Evolutionary conservation across 1,284 basidiomycete species (phyloP), one percentile per base, ranked within the genome.

Genomic region (Rhodotorula sp.): DNA sequence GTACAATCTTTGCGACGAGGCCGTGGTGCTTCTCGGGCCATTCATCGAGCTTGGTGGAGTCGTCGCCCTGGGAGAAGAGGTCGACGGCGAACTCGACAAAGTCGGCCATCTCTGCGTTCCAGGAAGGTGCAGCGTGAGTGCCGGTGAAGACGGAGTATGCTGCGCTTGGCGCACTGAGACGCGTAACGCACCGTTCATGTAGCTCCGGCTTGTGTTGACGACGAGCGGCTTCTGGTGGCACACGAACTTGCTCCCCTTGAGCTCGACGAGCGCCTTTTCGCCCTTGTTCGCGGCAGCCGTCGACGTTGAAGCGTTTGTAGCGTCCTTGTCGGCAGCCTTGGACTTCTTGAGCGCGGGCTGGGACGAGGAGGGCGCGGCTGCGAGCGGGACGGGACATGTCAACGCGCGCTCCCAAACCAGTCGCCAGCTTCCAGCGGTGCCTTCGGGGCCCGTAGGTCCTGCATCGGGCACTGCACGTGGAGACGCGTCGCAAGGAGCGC

Each of bases 161-260:
- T n/a, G n/a, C n/a, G n/a, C n/a, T n/a, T n/a, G n/a, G n/a, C n/a
- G n/a, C n/a, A n/a, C n/a, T n/a, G 44, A 25, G 53, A 9, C 5
- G 23, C 12, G 34, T 23, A 10, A 80, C 86, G 67, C 70, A 90
- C 92, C 91, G 85, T 90, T 88, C 79, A 94, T 86, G 10, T 91
- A 91, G 78, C 92, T 90, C 45, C 89, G 90, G 76, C 88, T 86
- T 78, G 90, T 89, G 79, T 91, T 88, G 67, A 91, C 87, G 0
- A 88, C 87, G 55, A 91, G 78, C 4, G 85, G 82, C 80, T 91
- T 93, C 83, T 95, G 92, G 80, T 87, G 91, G 78, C 92, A 87
- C 7, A 87, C 76, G 1, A 91, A 85, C 79, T 89, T 93, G 48
- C 90, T 90, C 79, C 89, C 79, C 70, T 80, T 82, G 71, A 83